Conservation (phyloP, 2,329 filamentous ascomycete genomes). For the Macrophomina phaseolina region DNA sequence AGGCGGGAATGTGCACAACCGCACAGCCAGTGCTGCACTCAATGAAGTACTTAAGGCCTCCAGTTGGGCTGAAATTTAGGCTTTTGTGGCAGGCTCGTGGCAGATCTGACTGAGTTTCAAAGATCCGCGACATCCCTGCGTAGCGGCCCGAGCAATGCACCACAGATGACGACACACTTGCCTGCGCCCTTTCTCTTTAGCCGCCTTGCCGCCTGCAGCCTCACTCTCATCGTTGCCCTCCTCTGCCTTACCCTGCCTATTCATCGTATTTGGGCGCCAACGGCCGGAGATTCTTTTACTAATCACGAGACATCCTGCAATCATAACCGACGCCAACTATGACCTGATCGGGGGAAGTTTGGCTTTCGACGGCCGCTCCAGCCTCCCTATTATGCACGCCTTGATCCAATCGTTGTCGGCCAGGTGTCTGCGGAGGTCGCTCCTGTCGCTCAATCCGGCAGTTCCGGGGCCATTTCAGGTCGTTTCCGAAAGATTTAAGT, state of each 20-base stretch:
- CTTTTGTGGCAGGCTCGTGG: neutral
- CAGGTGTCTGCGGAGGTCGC: neutral
- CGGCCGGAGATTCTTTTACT: neutral
- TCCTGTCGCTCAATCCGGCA: neutral
- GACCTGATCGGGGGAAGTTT: neutral
- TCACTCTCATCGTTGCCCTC: neutral
- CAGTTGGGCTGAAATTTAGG: constrained; percentile 10
- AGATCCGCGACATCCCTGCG: constrained; percentile 6
- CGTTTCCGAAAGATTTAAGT: neutral
- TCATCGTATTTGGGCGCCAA: neutral
- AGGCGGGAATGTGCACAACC: neutral
- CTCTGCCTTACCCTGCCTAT: neutral
- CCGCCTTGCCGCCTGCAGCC: constrained; percentile 5
- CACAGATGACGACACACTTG: neutral
- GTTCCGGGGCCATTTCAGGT: neutral
- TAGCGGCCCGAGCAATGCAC: constrained; percentile 9
- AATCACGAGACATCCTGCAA: neutral
- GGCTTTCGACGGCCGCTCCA: neutral
- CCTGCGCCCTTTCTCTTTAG: neutral
- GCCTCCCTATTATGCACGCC: neutral
- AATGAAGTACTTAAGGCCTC: neutral
- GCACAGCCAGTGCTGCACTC: neutral
- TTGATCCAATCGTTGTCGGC: neutral
- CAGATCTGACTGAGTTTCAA: neutral
- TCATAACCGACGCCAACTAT: neutral